phyloP scores from a whole-genome alignment of 1,139 yeast species.

The Kurtzmaniella natalensis region DNA sequence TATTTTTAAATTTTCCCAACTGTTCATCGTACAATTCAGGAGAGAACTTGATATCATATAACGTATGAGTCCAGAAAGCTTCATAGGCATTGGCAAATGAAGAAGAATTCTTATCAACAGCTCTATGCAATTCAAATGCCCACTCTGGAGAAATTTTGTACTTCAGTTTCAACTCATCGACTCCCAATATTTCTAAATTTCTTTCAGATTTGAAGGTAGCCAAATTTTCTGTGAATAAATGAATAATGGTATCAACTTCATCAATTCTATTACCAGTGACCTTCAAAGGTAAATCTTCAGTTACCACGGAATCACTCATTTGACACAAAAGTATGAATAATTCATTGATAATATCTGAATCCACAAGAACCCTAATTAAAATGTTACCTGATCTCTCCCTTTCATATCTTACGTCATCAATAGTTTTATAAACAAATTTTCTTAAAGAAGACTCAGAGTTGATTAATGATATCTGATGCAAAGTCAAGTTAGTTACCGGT shows the following conservation, averaged over 20 bases:
- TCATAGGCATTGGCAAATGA: conserved; percentile 36
- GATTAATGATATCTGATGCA: conserved; percentile 61
- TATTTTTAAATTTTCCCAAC: conserved; percentile 31
- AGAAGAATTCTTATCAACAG: conserved; percentile 13
- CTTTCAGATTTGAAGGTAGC: conserved; percentile 44
- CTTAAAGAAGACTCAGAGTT: conserved; percentile 63
- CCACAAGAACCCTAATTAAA: conserved; percentile 45
- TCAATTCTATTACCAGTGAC: conserved; percentile 69
- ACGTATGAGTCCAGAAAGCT: conserved; percentile 69
- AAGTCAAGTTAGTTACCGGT: conserved; percentile 58
- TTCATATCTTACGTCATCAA: conserved; percentile 55
- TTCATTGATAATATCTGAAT: conserved; percentile 52
- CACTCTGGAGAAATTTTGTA: conserved; percentile 59
- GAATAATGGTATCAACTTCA: conserved; percentile 62
- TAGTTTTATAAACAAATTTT: conserved; percentile 53
- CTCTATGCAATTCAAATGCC: conserved; percentile 82
- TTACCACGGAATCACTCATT: conserved; percentile 39
- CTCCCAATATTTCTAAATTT: conserved; percentile 40
- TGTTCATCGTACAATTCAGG: conserved; percentile 49
- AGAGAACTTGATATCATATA: conserved; percentile 69
- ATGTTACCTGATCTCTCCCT: conserved; percentile 48
- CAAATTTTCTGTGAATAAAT: conserved; percentile 58
- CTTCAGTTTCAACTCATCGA: conserved; percentile 41
- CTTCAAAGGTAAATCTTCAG: conserved; percentile 56
- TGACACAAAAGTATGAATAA: conserved; percentile 61